phyloP scores from a whole-genome alignment of 768 basidiomycete species.

The Lentinula lateritia region DNA sequence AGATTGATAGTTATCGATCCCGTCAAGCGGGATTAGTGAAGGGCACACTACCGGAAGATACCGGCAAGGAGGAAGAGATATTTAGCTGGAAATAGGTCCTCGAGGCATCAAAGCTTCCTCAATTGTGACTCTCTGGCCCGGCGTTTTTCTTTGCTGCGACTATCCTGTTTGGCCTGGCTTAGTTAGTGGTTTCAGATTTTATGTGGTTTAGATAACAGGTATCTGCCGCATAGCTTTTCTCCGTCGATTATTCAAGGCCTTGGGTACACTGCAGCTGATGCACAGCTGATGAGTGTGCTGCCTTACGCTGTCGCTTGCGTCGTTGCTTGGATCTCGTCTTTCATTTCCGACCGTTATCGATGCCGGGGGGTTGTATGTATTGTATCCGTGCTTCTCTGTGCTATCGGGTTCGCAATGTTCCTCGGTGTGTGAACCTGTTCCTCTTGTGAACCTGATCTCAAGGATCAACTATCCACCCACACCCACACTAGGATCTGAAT shows the following conservation, averaged over 20 bases:
- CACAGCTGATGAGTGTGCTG: constrained; percentile 60
- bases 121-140: background rate
- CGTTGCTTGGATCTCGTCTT: constrained; percentile 17
- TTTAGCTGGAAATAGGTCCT: background rate
- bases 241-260: constrained; percentile 66
- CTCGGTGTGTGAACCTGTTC: constrained; percentile 18
- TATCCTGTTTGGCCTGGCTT: constrained; percentile 42
- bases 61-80: background rate
- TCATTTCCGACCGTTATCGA: constrained; percentile 21
- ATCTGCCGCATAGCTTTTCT: constrained; percentile 42
- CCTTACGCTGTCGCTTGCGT: constrained; percentile 48
- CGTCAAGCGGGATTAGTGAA: too few species aligned
- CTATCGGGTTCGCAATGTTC: constrained; percentile 32
- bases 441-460: too few species aligned
- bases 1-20: too few species aligned
- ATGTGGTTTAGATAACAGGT: background rate
- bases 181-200: constrained; percentile 23
- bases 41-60: background rate
- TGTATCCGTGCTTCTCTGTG: constrained; percentile 24
- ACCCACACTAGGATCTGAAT: constrained; percentile 27
- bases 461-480: background rate
- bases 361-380: constrained; percentile 23
- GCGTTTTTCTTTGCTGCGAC: background rate
- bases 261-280: constrained; percentile 46
- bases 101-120: background rate